Conservation (phyloP, 345 rosid genomes). For the Citrus australasica region DNA sequence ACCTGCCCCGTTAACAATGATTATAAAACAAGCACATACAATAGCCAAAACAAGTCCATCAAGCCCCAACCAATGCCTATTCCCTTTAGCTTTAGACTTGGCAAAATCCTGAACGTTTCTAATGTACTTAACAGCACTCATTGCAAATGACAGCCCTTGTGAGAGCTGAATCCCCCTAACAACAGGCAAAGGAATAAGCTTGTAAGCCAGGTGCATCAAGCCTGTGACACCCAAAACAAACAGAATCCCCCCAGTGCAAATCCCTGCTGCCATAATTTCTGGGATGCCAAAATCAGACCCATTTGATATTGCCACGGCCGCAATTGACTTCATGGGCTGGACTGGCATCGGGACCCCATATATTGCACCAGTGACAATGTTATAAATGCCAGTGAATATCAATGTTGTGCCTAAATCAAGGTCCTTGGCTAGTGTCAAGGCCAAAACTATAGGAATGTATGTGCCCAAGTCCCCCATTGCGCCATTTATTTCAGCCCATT, state of each 20-base stretch:
- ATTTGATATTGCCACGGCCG: constrained; percentile 62
- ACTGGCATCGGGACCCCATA: constrained; percentile 93
- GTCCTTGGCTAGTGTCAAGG: constrained; percentile 71
- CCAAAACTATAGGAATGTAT: constrained; percentile 77
- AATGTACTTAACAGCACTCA: constrained; percentile 73
- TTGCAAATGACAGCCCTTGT: constrained; percentile 75
- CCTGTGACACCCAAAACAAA: constrained; percentile 65
- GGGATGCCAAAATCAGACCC: constrained; percentile 56
- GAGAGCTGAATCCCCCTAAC: constrained; percentile 87
- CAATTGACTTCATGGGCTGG: constrained; percentile 89
- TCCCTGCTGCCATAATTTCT: constrained; percentile 78
- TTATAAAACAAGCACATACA: constrained; percentile 57
- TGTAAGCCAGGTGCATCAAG: constrained; percentile 69
- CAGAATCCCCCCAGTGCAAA: constrained; percentile 64
- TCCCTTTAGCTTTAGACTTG: constrained; percentile 51
- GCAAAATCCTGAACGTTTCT: constrained; percentile 58
- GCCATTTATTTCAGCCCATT: constrained; percentile 71
- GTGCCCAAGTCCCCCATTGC: constrained; percentile 93
- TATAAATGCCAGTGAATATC: constrained; percentile 72
- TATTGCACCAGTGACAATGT: constrained; percentile 62
- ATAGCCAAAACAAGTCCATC: constrained; percentile 78
- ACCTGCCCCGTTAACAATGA: constrained; percentile 60
- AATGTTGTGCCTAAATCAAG: constrained; percentile 77
- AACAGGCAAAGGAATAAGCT: constrained; percentile 56
- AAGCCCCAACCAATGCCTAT: constrained; percentile 67